These are phyloP conservation scores for Meredithiella fracta DNA, from an alignment of 2,329 filamentous ascomycete species.

Conservation along the genomic window DNA sequence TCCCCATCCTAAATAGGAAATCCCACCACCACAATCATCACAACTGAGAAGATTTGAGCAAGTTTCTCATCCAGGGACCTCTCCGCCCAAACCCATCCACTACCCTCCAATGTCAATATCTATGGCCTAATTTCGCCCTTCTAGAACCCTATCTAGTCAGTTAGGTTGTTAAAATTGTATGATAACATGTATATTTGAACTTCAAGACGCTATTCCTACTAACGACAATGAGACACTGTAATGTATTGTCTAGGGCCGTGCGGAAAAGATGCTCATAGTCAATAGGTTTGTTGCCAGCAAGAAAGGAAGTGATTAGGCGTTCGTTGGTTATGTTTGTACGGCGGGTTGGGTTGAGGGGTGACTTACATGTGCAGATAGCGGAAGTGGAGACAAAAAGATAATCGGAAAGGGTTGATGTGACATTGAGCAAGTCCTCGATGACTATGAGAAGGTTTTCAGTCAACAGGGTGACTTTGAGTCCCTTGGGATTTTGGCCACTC, in stretches of 20 bases:
- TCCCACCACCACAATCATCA: not conserved
- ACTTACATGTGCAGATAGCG: not conserved
- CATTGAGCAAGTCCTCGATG: not conserved
- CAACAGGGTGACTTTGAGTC: not conserved
- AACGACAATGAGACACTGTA: too few relatives aligned
- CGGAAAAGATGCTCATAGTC: not conserved
- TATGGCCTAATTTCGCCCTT: not conserved
- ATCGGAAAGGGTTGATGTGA: not conserved
- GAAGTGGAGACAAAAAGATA: not conserved
- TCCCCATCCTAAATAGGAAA: not conserved
- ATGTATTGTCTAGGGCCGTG: not conserved
- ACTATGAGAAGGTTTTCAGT: not conserved
- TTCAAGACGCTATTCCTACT: too few relatives aligned
- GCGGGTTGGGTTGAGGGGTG: not conserved
- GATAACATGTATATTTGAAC: not conserved
- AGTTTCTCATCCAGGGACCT: not conserved
- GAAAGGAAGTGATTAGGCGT: too few relatives aligned
- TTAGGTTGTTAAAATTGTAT: not conserved
- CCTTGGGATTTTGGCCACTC: too few relatives aligned
- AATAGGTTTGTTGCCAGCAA: not conserved
- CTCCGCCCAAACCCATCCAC: not conserved
- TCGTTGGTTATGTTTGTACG: not conserved
- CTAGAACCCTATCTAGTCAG: not conserved
- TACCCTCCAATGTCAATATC: not conserved
- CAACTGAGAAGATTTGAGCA: conserved; percentile 10